Evolutionary conservation across 2,329 filamentous ascomycete species (phyloP).

Genomic region (Tolypocladium cylindrosporum): DNA sequence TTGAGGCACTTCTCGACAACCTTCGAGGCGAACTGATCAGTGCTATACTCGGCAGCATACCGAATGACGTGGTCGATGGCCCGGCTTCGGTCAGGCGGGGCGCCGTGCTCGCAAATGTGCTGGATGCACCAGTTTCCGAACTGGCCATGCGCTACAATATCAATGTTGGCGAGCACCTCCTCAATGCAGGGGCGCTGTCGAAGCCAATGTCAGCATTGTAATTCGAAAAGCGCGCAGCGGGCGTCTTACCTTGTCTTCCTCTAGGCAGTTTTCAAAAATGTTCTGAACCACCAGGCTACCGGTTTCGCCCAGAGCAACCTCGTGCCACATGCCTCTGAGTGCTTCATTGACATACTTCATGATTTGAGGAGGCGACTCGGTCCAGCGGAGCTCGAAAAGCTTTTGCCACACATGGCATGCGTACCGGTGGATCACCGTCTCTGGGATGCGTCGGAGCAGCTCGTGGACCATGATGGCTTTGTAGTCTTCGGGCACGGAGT

Average conservation of each 20-base stretch:
- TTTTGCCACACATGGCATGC: conserved; percentile 99
- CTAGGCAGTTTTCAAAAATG: conserved; percentile 98
- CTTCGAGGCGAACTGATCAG: conserved; percentile 98
- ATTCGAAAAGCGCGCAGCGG: not conserved
- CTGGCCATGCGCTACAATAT: conserved; percentile 92
- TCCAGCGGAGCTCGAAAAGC: conserved; percentile 95
- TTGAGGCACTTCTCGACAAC: conserved; percentile 99
- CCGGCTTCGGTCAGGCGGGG: conserved; percentile 79
- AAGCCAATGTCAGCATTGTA: conserved; percentile 7
- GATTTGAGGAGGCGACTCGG: conserved; percentile 86
- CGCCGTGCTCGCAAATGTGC: conserved; percentile 95
- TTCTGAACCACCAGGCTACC: conserved; percentile 98
- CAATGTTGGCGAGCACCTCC: conserved; percentile 89
- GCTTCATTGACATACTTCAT: conserved; percentile 98
- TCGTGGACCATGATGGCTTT: conserved; percentile 99
- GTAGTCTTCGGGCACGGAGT: conserved; percentile 93
- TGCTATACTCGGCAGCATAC: conserved; percentile 92
- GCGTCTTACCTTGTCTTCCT: conserved; percentile 83
- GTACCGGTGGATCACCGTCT: conserved; percentile 97
- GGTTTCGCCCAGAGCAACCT: conserved; percentile 93
- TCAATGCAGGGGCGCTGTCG: conserved; percentile 89
- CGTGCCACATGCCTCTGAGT: conserved; percentile 94
- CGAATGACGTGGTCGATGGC: conserved; percentile 93
- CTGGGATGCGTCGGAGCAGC: conserved; percentile 84
- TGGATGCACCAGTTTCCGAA: conserved; percentile 99